Evolutionary conservation across 2,329 filamentous ascomycete species (phyloP).

Genomic region (Coniochaeta sp.): DNA sequence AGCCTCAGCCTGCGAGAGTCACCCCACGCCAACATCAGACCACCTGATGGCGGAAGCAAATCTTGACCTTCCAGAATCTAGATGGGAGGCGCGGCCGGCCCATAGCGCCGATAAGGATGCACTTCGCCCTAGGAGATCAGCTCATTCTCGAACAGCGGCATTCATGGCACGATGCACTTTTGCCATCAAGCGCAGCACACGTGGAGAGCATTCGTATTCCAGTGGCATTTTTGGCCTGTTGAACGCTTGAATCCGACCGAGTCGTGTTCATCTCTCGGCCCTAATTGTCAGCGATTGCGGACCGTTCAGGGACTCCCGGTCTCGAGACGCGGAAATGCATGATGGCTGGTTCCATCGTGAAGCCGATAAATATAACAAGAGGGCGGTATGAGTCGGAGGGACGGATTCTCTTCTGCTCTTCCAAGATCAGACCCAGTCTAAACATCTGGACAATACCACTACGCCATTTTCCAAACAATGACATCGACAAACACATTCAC

Average conservation of each 20-base stretch:
- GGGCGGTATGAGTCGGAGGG: not conserved
- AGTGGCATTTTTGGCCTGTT: not conserved
- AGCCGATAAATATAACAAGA: not conserved
- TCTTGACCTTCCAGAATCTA: not conserved
- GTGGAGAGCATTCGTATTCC: not conserved
- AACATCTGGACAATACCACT: not conserved
- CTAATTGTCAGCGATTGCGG: not conserved
- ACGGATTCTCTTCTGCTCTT: not conserved
- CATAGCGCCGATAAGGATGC: not conserved
- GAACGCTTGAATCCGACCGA: not conserved
- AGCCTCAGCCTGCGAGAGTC: not conserved
- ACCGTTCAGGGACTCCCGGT: not conserved
- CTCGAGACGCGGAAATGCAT: not conserved
- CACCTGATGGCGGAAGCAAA: not conserved
- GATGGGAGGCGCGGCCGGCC: not conserved
- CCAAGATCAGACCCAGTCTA: not conserved
- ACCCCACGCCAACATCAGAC: not conserved
- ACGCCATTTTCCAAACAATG: not conserved
- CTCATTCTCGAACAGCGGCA: not conserved
- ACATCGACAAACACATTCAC: slow-evolving; percentile 8
- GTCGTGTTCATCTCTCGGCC: not conserved
- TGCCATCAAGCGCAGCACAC: not conserved
- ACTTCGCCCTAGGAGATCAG: not conserved
- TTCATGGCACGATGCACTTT: not conserved
- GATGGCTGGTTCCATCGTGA: not conserved